Evolutionary conservation across 2,329 filamentous ascomycete species (phyloP).

Genomic region (Gnomoniopsis smithogilvyi): DNA sequence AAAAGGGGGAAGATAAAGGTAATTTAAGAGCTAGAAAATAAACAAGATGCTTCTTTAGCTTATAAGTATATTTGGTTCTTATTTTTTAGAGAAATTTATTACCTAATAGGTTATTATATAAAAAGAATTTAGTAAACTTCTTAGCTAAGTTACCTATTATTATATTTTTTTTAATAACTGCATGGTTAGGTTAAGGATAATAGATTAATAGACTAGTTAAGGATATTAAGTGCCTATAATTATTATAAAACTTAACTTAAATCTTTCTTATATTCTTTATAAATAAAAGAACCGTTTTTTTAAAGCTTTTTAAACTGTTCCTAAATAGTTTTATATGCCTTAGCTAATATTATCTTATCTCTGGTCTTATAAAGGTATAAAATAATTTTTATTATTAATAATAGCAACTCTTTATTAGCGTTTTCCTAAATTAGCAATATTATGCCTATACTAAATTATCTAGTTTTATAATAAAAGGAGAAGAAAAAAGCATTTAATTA

Average conservation of each 20-base stretch:
- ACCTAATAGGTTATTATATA: conserved; percentile 8
- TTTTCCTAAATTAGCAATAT: conserved; percentile 25
- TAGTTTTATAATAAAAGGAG: conserved; percentile 31
- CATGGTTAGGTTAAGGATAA: background rate
- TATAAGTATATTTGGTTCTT: conserved; percentile 26
- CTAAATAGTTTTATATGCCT: conserved; percentile 23
- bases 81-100: conserved; percentile 1
- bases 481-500: conserved; percentile 42
- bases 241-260: conserved; percentile 26
- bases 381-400: conserved; percentile 13
- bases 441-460: conserved; percentile 34
- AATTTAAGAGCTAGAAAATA: conserved; percentile 29
- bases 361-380: conserved; percentile 12
- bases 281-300: conserved; percentile 38
- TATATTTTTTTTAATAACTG: conserved; percentile 20
- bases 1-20: conserved; percentile 45
- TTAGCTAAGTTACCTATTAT: background rate
- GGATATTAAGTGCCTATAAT: background rate
- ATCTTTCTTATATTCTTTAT: conserved; percentile 36
- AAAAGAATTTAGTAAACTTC: background rate
- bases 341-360: background rate
- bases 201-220: conserved; percentile 17
- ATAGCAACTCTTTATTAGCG: background rate
- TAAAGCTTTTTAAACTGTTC: conserved; percentile 36
- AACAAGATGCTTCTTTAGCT: conserved; percentile 20